phyloP scores from a whole-genome alignment of 2,329 filamentous ascomycete species.

The Talaromyces sp. region DNA sequence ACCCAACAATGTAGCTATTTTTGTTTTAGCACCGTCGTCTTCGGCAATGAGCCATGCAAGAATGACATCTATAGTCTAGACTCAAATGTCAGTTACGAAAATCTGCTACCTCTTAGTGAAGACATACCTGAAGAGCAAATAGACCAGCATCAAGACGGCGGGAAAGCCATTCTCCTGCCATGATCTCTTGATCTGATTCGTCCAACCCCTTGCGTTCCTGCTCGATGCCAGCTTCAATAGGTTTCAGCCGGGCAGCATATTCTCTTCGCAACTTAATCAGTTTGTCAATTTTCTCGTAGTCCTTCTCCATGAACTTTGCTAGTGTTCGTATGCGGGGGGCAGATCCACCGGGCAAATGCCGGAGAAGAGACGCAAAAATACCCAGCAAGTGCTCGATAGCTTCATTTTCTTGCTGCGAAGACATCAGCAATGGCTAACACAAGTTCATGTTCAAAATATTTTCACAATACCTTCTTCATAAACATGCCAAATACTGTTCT shows the following conservation, averaged over 20 bases:
- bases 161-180: slow-evolving; percentile 69
- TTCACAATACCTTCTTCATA: slow-evolving; percentile 62
- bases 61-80: slow-evolving; percentile 70
- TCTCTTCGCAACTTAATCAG: slow-evolving; percentile 69
- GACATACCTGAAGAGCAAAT: slow-evolving; percentile 65
- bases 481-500: slow-evolving; percentile 84
- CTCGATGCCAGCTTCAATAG: slow-evolving; percentile 62
- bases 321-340: slow-evolving; percentile 75
- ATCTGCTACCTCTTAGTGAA: not conserved
- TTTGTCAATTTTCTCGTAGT: slow-evolving; percentile 78
- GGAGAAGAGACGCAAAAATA: slow-evolving; percentile 78
- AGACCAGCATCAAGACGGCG: slow-evolving; percentile 77
- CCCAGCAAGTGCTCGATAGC: slow-evolving; percentile 76
- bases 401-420: slow-evolving; percentile 56
- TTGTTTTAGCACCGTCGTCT: slow-evolving; percentile 69
- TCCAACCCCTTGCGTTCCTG: slow-evolving; percentile 54
- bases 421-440: slow-evolving; percentile 20
- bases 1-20: slow-evolving; percentile 61
- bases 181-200: slow-evolving; percentile 59
- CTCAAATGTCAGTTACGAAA: slow-evolving; percentile 4
- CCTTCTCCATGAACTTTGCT: slow-evolving; percentile 93
- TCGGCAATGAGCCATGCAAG: slow-evolving; percentile 90
- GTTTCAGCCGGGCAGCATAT: slow-evolving; percentile 61
- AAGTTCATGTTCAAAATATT: too few relatives aligned
- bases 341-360: slow-evolving; percentile 73